Base-by-base conservation (phyloP, 2,329 filamentous ascomycete species). In the Aspergillus japonicus region DNA sequence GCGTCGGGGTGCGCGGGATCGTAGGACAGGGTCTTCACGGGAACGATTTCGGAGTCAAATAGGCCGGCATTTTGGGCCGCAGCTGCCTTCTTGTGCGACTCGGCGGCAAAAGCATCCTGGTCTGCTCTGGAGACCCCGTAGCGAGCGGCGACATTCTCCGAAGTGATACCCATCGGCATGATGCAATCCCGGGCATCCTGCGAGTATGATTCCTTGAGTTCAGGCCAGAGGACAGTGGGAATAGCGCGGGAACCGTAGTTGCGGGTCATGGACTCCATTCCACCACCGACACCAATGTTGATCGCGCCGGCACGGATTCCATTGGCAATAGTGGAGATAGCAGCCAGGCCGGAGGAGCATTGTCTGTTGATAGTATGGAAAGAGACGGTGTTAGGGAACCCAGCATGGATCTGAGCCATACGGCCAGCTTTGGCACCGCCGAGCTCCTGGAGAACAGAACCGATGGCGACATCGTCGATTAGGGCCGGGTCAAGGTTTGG, bases 181-280 rank as follows among this genome's bases (percentile, higher is more conserved):
- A 97, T 86, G 74, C 93, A 96, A 73, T 96, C 93, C 47, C 84
- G 80, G 3, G 90, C 90, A 64, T 96, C 88, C 69, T 89, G 83
- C 10, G 84, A 83, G 1, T 78, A 76, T 3, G 83, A 87, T 1
- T 89, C 83, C 68, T 81, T 85, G 62, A 96, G 78, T 54, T 84
- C 87, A 0, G 89, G 87, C 91, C 92, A 96, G 11, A 92, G 77
- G 64, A 92, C 85, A 0, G 87, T 88, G 0, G 93, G 93, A 48
- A 97, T 95, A n/a, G 93, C 93, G 59, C 87, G 82, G 26, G 82
- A 86, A 54, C 88, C 92, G 77, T 97, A 97, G 78, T 96, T 96
- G 65, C 89, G 81, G 64, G 91, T 96, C 93, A 97, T 97, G 78
- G 89, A 94, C 83, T 97, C 93, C 90, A 96, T 96, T 31, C 93